Percentiles rank a stretch among this genome's conserved stretches.
These are phyloP conservation scores for Sarocladium brachiariae DNA, from an alignment of 2,329 filamentous ascomycete genomes.

Conservation along the genomic window DNA sequence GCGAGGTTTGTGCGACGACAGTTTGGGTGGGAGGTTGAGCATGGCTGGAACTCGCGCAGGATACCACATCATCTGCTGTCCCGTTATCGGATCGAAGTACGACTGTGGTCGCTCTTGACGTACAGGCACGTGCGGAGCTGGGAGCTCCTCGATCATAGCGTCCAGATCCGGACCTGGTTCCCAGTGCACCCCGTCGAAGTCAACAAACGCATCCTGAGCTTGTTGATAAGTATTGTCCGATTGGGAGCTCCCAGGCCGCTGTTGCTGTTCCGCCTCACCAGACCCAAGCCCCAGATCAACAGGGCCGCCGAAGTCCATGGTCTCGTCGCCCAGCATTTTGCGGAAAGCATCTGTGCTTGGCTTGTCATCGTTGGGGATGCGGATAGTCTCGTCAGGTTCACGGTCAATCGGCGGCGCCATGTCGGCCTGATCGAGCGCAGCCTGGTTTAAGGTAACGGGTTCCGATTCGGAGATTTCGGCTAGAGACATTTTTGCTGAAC, in stretches of 20 bases:
- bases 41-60: slow-evolving; percentile 90
- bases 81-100: slow-evolving; percentile 57
- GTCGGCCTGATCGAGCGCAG: slow-evolving; percentile 49
- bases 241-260: slow-evolving; percentile 37
- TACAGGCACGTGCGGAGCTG: slow-evolving; percentile 20
- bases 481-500: slow-evolving; percentile 43
- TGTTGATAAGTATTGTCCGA: slow-evolving; percentile 59
- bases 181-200: slow-evolving; percentile 78
- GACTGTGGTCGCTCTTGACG: slow-evolving; percentile 40
- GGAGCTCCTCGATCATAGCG: slow-evolving; percentile 9
- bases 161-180: slow-evolving; percentile 40
- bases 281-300: slow-evolving; percentile 12
- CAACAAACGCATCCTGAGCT: slow-evolving; percentile 62
- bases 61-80: slow-evolving; percentile 85
- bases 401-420: slow-evolving; percentile 28
- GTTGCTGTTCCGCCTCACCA: slow-evolving; percentile 11
- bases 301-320: slow-evolving; percentile 12
- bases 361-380: slow-evolving; percentile 28
- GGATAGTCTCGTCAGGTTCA: slow-evolving; percentile 31
- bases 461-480: slow-evolving; percentile 53
- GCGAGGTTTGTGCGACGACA: slow-evolving; percentile 68
- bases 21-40: slow-evolving; percentile 82
- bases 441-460: slow-evolving; percentile 41
- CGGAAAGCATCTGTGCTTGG: slow-evolving; percentile 26
- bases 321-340: slow-evolving; percentile 23